Evolutionary conservation across 768 basidiomycete species (phyloP).

Genomic region (Tylopilus subfusipes): DNA sequence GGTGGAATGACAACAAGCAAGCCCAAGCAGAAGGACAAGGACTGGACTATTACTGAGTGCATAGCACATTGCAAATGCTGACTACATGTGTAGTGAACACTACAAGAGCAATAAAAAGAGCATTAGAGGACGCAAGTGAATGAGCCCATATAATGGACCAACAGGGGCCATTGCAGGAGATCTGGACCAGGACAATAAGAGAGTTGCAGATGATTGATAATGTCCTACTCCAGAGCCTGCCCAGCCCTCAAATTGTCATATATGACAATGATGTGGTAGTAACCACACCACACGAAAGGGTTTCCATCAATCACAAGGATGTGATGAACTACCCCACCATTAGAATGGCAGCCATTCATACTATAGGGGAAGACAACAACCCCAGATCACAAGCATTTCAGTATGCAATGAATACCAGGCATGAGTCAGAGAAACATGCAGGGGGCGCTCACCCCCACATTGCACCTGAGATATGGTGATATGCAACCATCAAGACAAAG

Average conservation of each 20-base stretch:
- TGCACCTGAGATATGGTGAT: background rate
- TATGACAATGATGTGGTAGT: background rate
- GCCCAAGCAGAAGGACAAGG: background rate
- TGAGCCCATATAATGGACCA: background rate
- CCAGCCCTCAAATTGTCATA: background rate
- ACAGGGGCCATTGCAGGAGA: background rate
- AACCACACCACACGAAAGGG: background rate
- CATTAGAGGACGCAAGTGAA: background rate
- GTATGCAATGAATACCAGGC: background rate
- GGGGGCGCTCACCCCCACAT: background rate
- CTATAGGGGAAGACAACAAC: background rate
- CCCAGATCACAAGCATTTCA: background rate
- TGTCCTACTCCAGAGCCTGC: background rate
- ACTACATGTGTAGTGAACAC: too few relatives aligned
- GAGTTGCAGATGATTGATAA: background rate
- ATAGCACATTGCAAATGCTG: too few relatives aligned
- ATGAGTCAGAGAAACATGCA: background rate
- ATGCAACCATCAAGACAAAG: too few relatives aligned
- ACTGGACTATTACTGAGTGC: too few relatives aligned
- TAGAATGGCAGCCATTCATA: background rate
- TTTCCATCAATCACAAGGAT: background rate
- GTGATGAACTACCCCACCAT: accelerated
- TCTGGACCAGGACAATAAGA: background rate
- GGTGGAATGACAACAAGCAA: background rate
- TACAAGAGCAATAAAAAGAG: background rate